Conservation (phyloP, 2,329 filamentous ascomycete species). For the Botrytis sinoallii region DNA sequence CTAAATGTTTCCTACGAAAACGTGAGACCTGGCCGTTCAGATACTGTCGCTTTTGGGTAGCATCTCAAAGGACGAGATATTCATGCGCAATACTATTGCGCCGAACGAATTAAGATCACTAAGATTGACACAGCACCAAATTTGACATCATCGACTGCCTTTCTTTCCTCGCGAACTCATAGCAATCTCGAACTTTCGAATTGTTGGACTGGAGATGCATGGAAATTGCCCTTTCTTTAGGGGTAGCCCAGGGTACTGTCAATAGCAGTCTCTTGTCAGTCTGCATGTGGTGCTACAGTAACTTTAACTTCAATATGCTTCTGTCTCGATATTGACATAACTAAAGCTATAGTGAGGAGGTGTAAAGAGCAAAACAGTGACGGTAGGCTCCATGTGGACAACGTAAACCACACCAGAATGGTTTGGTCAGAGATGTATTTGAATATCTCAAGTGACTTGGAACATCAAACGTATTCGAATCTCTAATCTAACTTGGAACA, state of each 20-base stretch:
- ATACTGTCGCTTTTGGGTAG: neutral
- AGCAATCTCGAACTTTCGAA: neutral
- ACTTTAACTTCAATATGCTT: neutral
- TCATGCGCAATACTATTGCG: neutral
- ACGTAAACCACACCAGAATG: neutral
- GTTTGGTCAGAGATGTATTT: neutral
- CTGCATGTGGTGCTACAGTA: neutral
- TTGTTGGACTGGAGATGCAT: neutral
- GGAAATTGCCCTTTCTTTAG: neutral
- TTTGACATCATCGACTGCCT: neutral
- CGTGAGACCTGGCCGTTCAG: neutral
- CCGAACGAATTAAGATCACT: neutral
- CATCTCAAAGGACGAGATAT: neutral
- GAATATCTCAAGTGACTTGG: neutral
- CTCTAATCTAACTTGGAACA: neutral
- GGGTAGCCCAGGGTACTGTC: neutral
- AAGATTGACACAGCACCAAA: neutral
- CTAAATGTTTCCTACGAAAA: neutral
- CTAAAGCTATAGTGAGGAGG: neutral
- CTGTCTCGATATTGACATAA: neutral
- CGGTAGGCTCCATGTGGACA: neutral
- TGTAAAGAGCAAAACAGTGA: neutral
- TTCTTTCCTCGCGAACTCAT: neutral
- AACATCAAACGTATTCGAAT: neutral
- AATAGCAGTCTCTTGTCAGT: neutral